Evolutionary conservation across 768 basidiomycete genomes (phyloP), one percentile per base, ranked within the genome.

Genomic region (Rhizopogon rudus): DNA sequence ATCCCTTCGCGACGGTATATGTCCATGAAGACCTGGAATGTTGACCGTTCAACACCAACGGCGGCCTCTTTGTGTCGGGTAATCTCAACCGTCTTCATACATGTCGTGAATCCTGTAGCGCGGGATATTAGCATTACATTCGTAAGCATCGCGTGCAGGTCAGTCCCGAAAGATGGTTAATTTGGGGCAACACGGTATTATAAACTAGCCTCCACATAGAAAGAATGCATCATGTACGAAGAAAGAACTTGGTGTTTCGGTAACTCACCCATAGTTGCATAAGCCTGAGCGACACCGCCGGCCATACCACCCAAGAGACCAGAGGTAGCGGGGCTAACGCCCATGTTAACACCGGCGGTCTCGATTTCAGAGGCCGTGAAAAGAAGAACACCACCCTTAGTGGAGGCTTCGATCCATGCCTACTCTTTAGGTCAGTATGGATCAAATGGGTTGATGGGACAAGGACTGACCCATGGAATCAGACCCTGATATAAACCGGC

Each of bases 351-450:
- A 17, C 77, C 73, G 17, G 80, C 79, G 16, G 83, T 81, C 71
- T 98, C 94, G 35, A 98, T 88, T 71, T 99, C 97, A 5, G 94
- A 91, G 25, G 97, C 95, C 14, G 95, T 86, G 76, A 99, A 98
- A 57, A 99, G 79, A 20, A 99, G 81, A 31, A 99, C 97, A 53
- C 81, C 97, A 51, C 97, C 97, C 70, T 99, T 99, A 0, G 97
- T 98, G 5, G 95, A 97, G 9, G 97, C 97, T 71, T 99, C 97
- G 64, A 99, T 96, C 97, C 97, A 98, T 39, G 97, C 97, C 94
- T 97, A 59, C 13, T 14, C 44, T 40, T 51, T 37, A 29, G 5
- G 1, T 13, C 2, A 43, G 14, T 42, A 59, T 31, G 60, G 9
- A 17, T 14, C 4, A 6, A 17, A 50, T 4, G 6, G 14, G 1